These are phyloP conservation scores for Fusarium sp. DNA, from an alignment of 2,329 filamentous ascomycete genomes.

Conservation along the genomic window DNA sequence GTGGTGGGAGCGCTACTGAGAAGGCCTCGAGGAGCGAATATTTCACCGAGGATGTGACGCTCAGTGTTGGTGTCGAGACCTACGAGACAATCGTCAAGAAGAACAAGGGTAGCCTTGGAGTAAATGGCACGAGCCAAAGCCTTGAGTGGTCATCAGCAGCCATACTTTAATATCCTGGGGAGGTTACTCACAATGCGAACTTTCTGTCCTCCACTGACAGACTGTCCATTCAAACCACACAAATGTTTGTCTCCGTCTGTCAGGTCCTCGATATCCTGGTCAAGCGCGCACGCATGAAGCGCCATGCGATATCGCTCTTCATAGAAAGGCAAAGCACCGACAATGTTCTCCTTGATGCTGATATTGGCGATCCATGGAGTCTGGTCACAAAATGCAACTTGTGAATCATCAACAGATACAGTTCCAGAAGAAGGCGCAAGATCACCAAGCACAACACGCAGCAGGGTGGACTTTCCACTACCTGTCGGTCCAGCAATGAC, in stretches of 20 bases:
- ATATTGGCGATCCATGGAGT: neutral
- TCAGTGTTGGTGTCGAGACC: neutral
- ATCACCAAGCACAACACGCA: neutral
- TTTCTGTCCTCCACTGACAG: conserved; percentile 4
- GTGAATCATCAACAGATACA: neutral
- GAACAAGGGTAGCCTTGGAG: neutral
- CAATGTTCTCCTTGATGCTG: neutral
- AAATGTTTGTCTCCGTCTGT: neutral
- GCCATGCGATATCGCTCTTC: neutral
- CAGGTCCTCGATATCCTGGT: neutral
- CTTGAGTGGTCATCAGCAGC: fast-evolving
- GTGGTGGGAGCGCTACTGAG: neutral
- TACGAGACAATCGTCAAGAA: neutral
- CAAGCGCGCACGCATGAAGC: neutral
- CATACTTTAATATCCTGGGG: fast-evolving
- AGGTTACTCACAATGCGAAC: neutral
- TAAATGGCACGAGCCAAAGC: neutral
- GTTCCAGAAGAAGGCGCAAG: neutral
- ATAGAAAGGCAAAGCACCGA: neutral
- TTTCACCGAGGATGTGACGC: neutral
- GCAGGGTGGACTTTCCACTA: neutral
- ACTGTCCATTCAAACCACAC: neutral
- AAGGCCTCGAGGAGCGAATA: neutral
- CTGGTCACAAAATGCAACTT: neutral
- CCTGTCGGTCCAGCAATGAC: neutral